A percentile compares a stretch with the other conserved stretches of the same genome.
Evolutionary conservation across 495 filamentous ascomycete genomes (phyloP).

Genomic region (Tuber calosporum): DNA sequence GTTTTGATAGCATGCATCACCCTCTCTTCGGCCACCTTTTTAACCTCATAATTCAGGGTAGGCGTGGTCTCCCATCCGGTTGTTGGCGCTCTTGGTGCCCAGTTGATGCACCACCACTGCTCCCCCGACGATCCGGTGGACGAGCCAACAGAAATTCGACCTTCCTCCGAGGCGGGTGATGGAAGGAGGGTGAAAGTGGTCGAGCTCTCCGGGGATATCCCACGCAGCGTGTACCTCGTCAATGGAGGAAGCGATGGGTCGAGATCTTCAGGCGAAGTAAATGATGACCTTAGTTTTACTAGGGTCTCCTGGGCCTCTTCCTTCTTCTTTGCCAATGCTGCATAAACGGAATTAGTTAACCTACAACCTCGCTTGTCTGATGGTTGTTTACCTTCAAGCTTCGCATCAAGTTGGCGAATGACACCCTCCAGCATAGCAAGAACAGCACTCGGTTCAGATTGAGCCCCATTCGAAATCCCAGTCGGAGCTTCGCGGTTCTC

Average conservation of each 20-base stretch:
- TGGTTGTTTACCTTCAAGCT: constrained; percentile 27
- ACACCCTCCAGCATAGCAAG: constrained; percentile 28
- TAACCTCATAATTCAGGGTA: constrained; percentile 24
- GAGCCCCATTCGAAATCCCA: neutral
- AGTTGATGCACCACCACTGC: constrained; percentile 45
- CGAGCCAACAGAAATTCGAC: constrained; percentile 21
- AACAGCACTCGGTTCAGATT: neutral
- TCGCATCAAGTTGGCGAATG: constrained; percentile 35
- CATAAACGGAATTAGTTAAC: neutral
- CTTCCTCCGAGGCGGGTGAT: constrained; percentile 27
- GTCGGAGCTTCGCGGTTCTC: neutral
- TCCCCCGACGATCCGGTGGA: constrained; percentile 20
- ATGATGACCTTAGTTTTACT: constrained; percentile 26
- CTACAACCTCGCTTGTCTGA: neutral
- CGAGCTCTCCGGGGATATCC: constrained; percentile 29
- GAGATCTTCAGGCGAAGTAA: constrained; percentile 35
- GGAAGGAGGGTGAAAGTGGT: constrained; percentile 30
- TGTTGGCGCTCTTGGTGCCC: constrained; percentile 26
- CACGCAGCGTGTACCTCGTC: constrained; percentile 33
- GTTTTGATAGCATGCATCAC: constrained; percentile 42
- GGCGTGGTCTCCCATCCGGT: constrained; percentile 37
- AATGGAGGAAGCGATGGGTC: constrained; percentile 23
- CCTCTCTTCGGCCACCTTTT: constrained; percentile 43
- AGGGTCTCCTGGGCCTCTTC: constrained; percentile 31
- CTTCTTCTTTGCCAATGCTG: constrained; percentile 12